A percentile compares a stretch with the other conserved stretches of the same genome.
Evolutionary conservation across 2,329 filamentous ascomycete genomes (phyloP).

Genomic region (Epichloe coenophiala): DNA sequence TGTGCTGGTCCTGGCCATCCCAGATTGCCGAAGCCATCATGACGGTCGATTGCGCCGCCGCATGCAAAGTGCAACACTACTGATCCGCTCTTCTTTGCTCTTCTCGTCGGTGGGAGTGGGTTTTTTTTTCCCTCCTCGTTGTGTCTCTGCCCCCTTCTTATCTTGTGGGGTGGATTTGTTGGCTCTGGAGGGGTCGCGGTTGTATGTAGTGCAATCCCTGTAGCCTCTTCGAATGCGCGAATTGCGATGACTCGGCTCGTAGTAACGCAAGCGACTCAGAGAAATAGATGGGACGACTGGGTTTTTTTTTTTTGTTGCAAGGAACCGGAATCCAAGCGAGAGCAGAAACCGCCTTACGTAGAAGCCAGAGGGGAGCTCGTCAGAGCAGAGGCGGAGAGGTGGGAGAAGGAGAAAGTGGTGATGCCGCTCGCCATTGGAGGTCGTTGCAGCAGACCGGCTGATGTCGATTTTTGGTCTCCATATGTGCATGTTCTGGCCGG

Average conservation of each 20-base stretch:
- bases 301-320: not conserved
- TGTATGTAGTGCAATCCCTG: not conserved
- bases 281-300: not conserved
- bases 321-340: not conserved
- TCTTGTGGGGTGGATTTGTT: not conserved
- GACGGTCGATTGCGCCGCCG: slow-evolving; percentile 6
- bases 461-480: not conserved
- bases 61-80: not conserved
- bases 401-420: not conserved
- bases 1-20: slow-evolving; percentile 42
- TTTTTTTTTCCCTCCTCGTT: not conserved
- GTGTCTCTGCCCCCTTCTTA: not conserved
- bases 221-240: not conserved
- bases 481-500: not conserved
- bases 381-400: not conserved
- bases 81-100: not conserved
- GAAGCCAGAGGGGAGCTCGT: not conserved
- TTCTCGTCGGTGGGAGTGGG: not conserved
- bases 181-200: not conserved
- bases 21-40: slow-evolving; percentile 42
- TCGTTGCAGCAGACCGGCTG: not conserved
- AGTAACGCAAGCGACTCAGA: not conserved
- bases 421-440: not conserved
- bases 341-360: not conserved
- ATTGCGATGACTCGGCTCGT: not conserved